Base-by-base conservation (phyloP, 768 basidiomycete genomes). In the Tephrocybe sp. region DNA sequence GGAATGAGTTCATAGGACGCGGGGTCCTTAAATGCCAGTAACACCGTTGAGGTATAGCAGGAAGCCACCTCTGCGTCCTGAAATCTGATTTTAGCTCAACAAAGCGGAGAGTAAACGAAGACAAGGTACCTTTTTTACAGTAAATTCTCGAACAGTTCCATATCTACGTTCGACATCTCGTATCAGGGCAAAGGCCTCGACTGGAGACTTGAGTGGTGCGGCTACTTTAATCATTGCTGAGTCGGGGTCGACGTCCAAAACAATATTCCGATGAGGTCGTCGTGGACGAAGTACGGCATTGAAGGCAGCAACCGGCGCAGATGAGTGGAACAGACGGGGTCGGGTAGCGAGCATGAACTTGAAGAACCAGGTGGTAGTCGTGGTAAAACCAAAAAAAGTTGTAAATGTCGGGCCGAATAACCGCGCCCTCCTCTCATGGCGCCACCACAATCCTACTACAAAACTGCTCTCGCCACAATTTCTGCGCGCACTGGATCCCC, bases 401-500 rank as follows among this genome's bases (percentile, higher is more conserved):
- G 37, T n/a, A n/a, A n/a, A n/a, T n/a, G n/a, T n/a, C n/a, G n/a
- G n/a, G n/a, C n/a, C n/a, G n/a, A n/a, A n/a, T n/a, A n/a, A n/a
- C n/a, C n/a, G n/a, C n/a, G n/a, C n/a, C n/a, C n/a, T 21, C 31
- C n/a, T 39, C 47, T 39, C 24, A 47, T 40, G 27, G 16, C 34
- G 26, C 32, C 34, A 27, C 40, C 58, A 9, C 45, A 61, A 36
- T 62, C 66, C 49, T 69, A 70, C 6, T 86, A 80, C 69, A 79
- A 66, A 54, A 66, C 75, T 25, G 78, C 79, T 0, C 76, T 94
- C 26, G 68, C 74, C 15, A 68, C 75, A 1, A 60, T 93, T 9
- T 84, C 92, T 15, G 67, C 74, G 5, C 79, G 84, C 30, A 91
- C 91, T 15, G 82, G 87, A 15, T 75, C 88, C 1, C 89, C 90